A percentile compares a stretch with the other conserved stretches of the same genome.
Evolutionary conservation across 1,284 basidiomycete species (phyloP).

Genomic region (Pseudozyma sp.): DNA sequence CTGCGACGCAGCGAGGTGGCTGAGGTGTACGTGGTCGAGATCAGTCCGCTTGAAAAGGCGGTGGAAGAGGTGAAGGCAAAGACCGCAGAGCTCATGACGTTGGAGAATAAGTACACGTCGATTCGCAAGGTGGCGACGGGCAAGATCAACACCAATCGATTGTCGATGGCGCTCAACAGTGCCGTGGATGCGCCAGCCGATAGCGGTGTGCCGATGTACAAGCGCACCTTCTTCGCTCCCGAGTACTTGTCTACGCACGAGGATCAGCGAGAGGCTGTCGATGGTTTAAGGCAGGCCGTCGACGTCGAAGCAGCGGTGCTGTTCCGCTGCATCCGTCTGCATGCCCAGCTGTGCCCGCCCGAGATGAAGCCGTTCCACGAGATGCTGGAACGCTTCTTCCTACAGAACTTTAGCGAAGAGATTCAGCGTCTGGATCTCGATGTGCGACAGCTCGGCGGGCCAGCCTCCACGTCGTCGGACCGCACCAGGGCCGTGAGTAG

Average conservation of each 20-base stretch:
- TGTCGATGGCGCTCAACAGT: constrained; percentile 88
- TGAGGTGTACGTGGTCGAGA: constrained; percentile 79
- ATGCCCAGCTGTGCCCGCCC: constrained; percentile 82
- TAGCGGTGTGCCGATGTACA: constrained; percentile 76
- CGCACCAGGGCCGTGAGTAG: constrained; percentile 9
- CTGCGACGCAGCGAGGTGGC: constrained; percentile 89
- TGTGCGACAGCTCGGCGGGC: constrained; percentile 31
- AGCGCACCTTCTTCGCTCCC: constrained; percentile 77
- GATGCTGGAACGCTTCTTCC: constrained; percentile 85
- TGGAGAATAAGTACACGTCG: constrained; percentile 79
- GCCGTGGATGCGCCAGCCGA: constrained; percentile 85
- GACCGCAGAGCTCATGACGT: constrained; percentile 78
- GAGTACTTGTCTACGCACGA: constrained; percentile 79
- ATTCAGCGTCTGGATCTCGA: constrained; percentile 71
- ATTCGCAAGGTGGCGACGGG: constrained; percentile 77
- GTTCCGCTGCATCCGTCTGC: constrained; percentile 83
- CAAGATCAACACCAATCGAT: constrained; percentile 79
- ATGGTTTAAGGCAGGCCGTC: constrained; percentile 79
- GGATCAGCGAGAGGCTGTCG: constrained; percentile 78
- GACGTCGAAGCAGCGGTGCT: constrained; percentile 81
- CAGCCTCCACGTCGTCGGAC: constrained; percentile 15
- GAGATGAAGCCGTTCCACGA: constrained; percentile 92
- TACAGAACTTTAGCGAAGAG: constrained; percentile 88
- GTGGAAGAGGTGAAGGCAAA: constrained; percentile 82
- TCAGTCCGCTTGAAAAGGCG: constrained; percentile 88